phyloP scores from a whole-genome alignment of 805 yeast genomes.

The Candida argentea region DNA sequence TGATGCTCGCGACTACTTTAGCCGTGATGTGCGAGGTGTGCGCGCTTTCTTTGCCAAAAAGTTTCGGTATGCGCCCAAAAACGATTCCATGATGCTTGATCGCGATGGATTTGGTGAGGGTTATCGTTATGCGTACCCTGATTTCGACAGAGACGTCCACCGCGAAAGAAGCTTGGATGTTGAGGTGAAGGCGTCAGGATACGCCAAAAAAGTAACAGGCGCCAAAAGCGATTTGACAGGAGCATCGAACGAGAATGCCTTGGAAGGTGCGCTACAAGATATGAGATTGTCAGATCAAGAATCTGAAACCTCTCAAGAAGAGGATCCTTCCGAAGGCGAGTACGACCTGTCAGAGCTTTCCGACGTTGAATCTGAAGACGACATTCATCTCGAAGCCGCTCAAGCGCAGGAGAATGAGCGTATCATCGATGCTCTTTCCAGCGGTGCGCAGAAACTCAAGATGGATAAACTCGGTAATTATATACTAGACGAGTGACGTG shows the following conservation, averaged over 20 bases:
- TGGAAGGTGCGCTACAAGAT: constrained; percentile 65
- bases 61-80: constrained; percentile 60
- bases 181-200: constrained; percentile 91
- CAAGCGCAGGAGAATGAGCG: constrained; percentile 35
- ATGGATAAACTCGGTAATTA: constrained; percentile 81
- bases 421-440: constrained; percentile 60
- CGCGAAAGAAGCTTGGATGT: constrained; percentile 66
- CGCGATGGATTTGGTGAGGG: constrained; percentile 79
- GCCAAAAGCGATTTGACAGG: constrained; percentile 32
- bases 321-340: constrained; percentile 38
- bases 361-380: constrained; percentile 25
- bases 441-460: constrained; percentile 51
- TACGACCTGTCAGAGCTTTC: constrained; percentile 22
- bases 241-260: constrained; percentile 52
- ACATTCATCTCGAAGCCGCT: constrained; percentile 25
- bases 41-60: constrained; percentile 72
- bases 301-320: constrained; percentile 21
- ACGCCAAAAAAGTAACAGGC: constrained; percentile 29
- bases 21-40: constrained; percentile 89
- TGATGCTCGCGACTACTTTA: constrained; percentile 81
- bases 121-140: constrained; percentile 66
- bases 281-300: constrained; percentile 37
- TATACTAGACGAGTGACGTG: constrained; percentile 40
- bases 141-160: constrained; percentile 63
- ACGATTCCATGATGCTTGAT: constrained; percentile 64